These are phyloP conservation scores for Ceratocystis smalleyi DNA, from an alignment of 2,329 filamentous ascomycete genomes.

Conservation along the genomic window DNA sequence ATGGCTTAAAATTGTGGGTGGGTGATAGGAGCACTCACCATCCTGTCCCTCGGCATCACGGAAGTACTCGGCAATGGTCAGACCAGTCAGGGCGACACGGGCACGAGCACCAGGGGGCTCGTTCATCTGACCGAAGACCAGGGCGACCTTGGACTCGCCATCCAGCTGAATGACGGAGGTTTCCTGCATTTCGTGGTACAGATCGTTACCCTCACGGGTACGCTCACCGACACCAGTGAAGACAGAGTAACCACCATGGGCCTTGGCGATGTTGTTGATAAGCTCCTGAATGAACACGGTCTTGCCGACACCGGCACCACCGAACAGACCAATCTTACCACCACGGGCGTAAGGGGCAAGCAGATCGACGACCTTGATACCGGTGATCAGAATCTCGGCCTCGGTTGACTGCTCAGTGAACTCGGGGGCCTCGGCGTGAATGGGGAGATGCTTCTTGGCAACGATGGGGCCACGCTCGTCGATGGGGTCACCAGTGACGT, in stretches of 20 bases:
- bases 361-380: conserved; percentile 99
- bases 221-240: conserved; percentile 99
- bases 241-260: conserved; percentile 99
- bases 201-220: conserved; percentile 99
- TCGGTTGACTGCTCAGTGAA: conserved; percentile 93
- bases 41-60: conserved; percentile 65
- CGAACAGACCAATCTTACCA: conserved; percentile 99
- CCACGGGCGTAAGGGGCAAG: conserved; percentile 98
- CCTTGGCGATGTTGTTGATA: conserved; percentile 99
- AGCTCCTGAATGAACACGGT: conserved; percentile 99
- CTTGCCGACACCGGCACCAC: conserved; percentile 99
- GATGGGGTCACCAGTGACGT: conserved; percentile 99
- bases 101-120: conserved; percentile 98
- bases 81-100: conserved; percentile 94
- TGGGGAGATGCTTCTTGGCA: conserved; percentile 69
- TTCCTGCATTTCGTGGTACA: conserved; percentile 99
- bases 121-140: conserved; percentile 99
- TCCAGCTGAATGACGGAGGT: conserved; percentile 98
- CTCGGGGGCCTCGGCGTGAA: conserved; percentile 82
- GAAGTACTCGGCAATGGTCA: conserved; percentile 73
- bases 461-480: conserved; percentile 99
- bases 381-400: conserved; percentile 92
- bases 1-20: neutral
- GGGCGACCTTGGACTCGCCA: conserved; percentile 96
- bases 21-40: conserved; percentile 35